Base-by-base conservation (phyloP, 1,284 basidiomycete genomes). In the Puccinia triticina region DNA sequence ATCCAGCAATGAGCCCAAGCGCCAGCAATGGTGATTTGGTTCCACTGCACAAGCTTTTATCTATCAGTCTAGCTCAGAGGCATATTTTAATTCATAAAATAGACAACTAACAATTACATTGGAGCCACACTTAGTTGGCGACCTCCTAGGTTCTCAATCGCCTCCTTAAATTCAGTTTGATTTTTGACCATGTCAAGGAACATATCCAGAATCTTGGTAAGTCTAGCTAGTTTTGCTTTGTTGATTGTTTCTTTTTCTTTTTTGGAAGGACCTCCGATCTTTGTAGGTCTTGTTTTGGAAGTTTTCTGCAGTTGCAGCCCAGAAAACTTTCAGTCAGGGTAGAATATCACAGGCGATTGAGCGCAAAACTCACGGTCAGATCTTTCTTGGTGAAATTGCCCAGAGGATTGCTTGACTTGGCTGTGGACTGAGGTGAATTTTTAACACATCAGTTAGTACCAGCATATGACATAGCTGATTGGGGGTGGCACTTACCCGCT, bases 21-120 rank as follows among this genome's bases (percentile, higher is more conserved):
- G 95, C 96, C 26, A 98, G 91, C 21, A 98, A 90, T 48, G 95
- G 95, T 0, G 94, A 95, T 86, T 98, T 96, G 1, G 95, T 98
- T 29, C 95, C 95, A 74, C 94, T 96, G 81, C 50, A 81, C 48
- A 0, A 40, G 77, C 1, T 37, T 64, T 67, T n/a, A n/a, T n/a
- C 10, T 14, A 14, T 74, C 11, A 57, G 72, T 74, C n/a, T 72
- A 32, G 21, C 26, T 32, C 18, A 32, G 32, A n/a, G 14, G 3
- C 23, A 48, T 12, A 50, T 18, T 18, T n/a, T 29, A 72, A 2
- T 48, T 40, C 3, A 50, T 80, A 46, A 46, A 46, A 69, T 59
- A 16, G 29, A 59, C 1, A 1, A 85, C 87, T 83, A 64, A 88
- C 88, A 86, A 87, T 89, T 95, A 98, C 95, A 98, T 98, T 14